A percentile compares a stretch with the other conserved stretches of the same genome.
Conservation (phyloP, 768 basidiomycete species). For the Steccherinum ochraceum region DNA sequence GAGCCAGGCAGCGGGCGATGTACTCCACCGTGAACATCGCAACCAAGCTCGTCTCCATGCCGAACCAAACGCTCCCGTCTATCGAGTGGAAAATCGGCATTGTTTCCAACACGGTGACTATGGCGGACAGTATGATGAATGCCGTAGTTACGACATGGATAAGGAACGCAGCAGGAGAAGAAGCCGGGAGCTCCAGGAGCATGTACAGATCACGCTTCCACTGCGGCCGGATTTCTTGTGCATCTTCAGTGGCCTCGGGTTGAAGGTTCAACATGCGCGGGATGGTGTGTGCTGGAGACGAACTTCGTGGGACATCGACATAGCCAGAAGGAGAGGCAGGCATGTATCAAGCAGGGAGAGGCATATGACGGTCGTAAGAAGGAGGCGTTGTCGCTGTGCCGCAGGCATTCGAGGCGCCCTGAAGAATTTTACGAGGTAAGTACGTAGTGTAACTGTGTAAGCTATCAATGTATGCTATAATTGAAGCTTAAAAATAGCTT, state of each 20-base stretch:
- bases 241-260: conserved; percentile 14
- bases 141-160: conserved; percentile 66
- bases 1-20: conserved; percentile 63
- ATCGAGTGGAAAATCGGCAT: conserved; percentile 71
- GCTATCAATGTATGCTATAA: no score
- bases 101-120: conserved; percentile 76
- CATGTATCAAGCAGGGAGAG: not conserved
- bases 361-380: not conserved
- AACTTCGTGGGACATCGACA: not conserved
- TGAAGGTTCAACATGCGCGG: conserved; percentile 10
- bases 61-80: conserved; percentile 73
- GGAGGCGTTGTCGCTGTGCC: no score
- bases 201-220: conserved; percentile 66
- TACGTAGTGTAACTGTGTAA: no score
- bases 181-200: conserved; percentile 75
- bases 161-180: conserved; percentile 69
- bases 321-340: not conserved
- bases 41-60: conserved; percentile 79
- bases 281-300: not conserved
- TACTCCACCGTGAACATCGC: conserved; percentile 87
- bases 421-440: no score
- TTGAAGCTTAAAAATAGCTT: no score
- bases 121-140: conserved; percentile 67
- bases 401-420: no score
- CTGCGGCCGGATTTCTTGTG: conserved; percentile 23